Evolutionary conservation across 306 rosid species (phyloP).

Genomic region (Lithocarpus polystachyus): DNA sequence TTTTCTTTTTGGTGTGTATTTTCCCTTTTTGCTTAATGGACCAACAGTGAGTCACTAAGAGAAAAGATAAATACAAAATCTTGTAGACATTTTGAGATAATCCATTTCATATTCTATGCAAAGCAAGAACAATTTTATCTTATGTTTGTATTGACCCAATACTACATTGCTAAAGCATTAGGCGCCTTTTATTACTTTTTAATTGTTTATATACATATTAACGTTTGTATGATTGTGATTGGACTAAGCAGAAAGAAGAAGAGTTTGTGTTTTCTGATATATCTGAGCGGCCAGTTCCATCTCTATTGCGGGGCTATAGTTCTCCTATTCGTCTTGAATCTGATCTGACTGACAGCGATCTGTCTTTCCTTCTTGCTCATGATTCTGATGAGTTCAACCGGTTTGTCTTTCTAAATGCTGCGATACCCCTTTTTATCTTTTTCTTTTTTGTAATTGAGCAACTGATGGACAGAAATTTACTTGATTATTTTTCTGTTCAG

Average conservation of each 20-base stretch:
- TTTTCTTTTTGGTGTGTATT: not conserved
- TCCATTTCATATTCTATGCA: not conserved
- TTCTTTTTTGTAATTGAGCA: slow-evolving; percentile 1
- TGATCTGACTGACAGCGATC: slow-evolving; percentile 69
- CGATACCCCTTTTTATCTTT: not conserved
- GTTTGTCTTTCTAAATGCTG: slow-evolving; percentile 49
- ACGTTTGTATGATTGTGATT: slow-evolving; percentile 11
- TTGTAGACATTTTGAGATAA: slow-evolving; percentile 2
- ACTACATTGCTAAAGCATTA: not conserved
- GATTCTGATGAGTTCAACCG: slow-evolving; percentile 96
- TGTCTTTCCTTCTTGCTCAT: slow-evolving; percentile 86
- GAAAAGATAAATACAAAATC: slow-evolving; percentile 3
- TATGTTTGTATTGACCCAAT: not conserved
- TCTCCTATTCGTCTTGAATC: slow-evolving; percentile 93
- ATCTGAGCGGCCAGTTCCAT: slow-evolving; percentile 85
- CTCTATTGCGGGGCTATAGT: slow-evolving; percentile 85
- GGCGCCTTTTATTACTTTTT: not conserved
- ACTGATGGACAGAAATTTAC: slow-evolving; percentile 18
- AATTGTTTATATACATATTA: slow-evolving; percentile 2
- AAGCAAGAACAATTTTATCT: not conserved
- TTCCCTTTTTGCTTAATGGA: not conserved
- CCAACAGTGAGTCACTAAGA: not conserved
- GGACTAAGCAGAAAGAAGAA: slow-evolving; percentile 71
- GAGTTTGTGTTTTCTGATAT: slow-evolving; percentile 79
- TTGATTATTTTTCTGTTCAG: slow-evolving; percentile 40